Evolutionary conservation across 2,329 filamentous ascomycete species (phyloP), one percentile per base, ranked within the genome.

Genomic region (Cercospora berteroae): DNA sequence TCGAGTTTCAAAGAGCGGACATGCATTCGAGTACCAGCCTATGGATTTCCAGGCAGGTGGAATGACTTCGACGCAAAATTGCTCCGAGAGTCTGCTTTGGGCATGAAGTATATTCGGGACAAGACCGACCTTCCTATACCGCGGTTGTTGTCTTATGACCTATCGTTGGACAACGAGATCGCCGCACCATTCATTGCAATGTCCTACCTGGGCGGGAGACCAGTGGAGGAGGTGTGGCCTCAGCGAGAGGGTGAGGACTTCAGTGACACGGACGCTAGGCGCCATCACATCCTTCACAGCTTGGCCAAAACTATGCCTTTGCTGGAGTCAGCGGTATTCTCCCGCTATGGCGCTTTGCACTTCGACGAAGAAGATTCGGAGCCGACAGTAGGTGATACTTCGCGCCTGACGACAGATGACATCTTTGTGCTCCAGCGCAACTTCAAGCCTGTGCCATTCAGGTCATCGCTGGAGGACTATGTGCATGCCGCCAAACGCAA

Each of bases 121-220:
- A 71, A 65, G 8, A 66, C 70, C 8, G 29, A 57, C 5, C 29
- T 72, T 18, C 70, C 70, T 1, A 61, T 68, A 20, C 69, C 70
- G 12, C 59, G 63, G 20, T 42, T 72, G 36, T 42, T 71, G 8
- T 59, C 65, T 9, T 71, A 66, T 25, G 66, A 70, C 33, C 44
- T 39, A 23, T 55, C 55, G 5, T 58, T 67, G 62, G 65, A 69
- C 25, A 72, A 71, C 20, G 67, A 70, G 52, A 66, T 72, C 29
- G 63, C 33, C 12, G 64, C 67, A n/a, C 70, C 70, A 8, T 72
- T 70, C 29, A 71, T 68, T 9, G 33, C 70, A 23, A 72, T 71
- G 70, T 63, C 63, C 4, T 72, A 60, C 31, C 29, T 71, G 6
- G 44, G 65, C 5, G 70, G 66, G 8, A 67, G 27, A 33, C 29